phyloP scores from a whole-genome alignment of 2,329 filamentous ascomycete species.

The Acephala macrosclerotiorum region DNA sequence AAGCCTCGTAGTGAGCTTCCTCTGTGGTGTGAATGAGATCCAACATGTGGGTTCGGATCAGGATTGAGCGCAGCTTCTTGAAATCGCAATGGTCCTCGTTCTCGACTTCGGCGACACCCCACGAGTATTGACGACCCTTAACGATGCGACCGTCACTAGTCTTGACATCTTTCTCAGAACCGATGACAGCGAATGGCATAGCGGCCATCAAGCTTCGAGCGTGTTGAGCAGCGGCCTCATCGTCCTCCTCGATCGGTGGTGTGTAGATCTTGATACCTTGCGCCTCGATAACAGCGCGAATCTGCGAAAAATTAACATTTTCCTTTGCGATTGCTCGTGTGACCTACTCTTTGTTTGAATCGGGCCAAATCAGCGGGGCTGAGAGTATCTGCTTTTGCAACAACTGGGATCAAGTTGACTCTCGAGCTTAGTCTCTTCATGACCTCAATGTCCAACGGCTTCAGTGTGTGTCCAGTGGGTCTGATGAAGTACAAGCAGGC shows the following conservation, averaged over 20 bases:
- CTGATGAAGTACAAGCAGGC: conserved; percentile 99
- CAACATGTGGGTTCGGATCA: conserved; percentile 99
- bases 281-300: conserved; percentile 93
- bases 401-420: conserved; percentile 97
- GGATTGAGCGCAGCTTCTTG: conserved; percentile 98
- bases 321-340: conserved; percentile 6
- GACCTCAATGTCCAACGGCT: conserved; percentile 98
- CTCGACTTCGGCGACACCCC: conserved; percentile 99
- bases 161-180: conserved; percentile 99
- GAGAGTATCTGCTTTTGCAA: conserved; percentile 98
- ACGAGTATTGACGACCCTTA: conserved; percentile 98
- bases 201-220: conserved; percentile 93
- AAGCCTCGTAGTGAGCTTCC: conserved; percentile 98
- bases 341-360: conserved; percentile 91
- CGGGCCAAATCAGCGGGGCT: conserved; percentile 89
- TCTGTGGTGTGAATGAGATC: conserved; percentile 99
- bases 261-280: conserved; percentile 99
- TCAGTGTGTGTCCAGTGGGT: conserved; percentile 96
- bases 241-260: conserved; percentile 96
- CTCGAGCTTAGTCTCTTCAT: conserved; percentile 99
- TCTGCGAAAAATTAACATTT: conserved; percentile 59
- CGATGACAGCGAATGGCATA: conserved; percentile 99
- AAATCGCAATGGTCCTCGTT: conserved; percentile 99
- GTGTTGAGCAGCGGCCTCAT: conserved; percentile 94
- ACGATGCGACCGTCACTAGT: conserved; percentile 94